Evolutionary conservation across 2,329 filamentous ascomycete species (phyloP).

Genomic region (Coniochaeta prunicola): DNA sequence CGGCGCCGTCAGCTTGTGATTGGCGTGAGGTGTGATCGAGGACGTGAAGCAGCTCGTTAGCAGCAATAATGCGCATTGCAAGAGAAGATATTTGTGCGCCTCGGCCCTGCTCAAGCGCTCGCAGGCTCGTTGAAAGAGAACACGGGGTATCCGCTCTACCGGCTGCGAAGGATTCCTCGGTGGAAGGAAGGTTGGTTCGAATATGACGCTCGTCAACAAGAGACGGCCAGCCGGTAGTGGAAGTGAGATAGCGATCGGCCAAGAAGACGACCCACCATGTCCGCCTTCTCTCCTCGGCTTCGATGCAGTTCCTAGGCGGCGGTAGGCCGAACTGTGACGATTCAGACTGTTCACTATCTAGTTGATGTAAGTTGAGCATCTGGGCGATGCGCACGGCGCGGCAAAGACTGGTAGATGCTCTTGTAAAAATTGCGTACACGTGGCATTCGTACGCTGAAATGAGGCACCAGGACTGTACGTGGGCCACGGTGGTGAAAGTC

Average conservation of each 20-base stretch:
- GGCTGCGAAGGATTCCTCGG: slow-evolving; percentile 52
- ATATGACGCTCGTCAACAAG: slow-evolving; percentile 56
- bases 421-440: slow-evolving; percentile 55
- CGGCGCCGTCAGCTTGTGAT: slow-evolving; percentile 44
- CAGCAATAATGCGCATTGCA: background rate
- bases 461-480: slow-evolving; percentile 56
- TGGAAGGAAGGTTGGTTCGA: slow-evolving; percentile 51
- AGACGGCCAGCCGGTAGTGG: slow-evolving; percentile 65
- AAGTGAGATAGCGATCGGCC: slow-evolving; percentile 58
- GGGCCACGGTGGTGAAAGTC: slow-evolving; percentile 44
- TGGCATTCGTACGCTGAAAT: slow-evolving; percentile 59
- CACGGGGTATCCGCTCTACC: slow-evolving; percentile 44
- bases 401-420: slow-evolving; percentile 61
- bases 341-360: slow-evolving; percentile 52
- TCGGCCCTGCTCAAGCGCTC: slow-evolving; percentile 53
- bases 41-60: slow-evolving; percentile 25
- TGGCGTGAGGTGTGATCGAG: slow-evolving; percentile 45
- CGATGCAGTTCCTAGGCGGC: slow-evolving; percentile 58
- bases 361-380: slow-evolving; percentile 61
- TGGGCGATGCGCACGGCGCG: slow-evolving; percentile 50
- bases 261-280: slow-evolving; percentile 63
- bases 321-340: slow-evolving; percentile 55
- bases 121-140: slow-evolving; percentile 40
- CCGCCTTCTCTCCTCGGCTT: slow-evolving; percentile 58
- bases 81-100: slow-evolving; percentile 51